Base-by-base conservation (phyloP, 495 filamentous ascomycete genomes). In the Neurospora cerealis region DNA sequence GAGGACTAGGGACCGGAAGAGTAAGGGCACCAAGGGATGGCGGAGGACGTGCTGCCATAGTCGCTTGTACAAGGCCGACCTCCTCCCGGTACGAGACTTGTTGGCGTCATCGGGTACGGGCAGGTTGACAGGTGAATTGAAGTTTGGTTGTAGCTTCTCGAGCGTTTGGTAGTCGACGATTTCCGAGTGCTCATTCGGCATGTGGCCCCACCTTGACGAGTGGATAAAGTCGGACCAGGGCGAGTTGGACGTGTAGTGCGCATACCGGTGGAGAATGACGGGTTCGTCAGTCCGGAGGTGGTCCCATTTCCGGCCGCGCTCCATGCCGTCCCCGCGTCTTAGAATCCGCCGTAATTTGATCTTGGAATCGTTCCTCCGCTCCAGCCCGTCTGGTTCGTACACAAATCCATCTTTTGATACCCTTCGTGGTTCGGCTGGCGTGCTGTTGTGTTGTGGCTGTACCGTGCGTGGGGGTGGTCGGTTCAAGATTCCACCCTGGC, bases 21-120 rank as follows among this genome's bases (percentile, higher is more conserved):
- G 86, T 71, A 98, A 83, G 1, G 96, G 96, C 9, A 97, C 90
- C 66, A 97, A 90, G 21, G 96, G 93, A 76, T 94, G 94, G 75
- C 89, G 87, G 72, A 98, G 80, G 19, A 95, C 85, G 79, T 81
- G 78, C 21, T 82, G 77, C 78, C 80, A 83, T 36, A 84, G 40
- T 69, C 85, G 82, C 79, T 89, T 86, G 74, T 83, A 78, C 10
- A 81, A 70, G 21, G 76, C 72, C 62, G 72, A 66, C 5, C 74
- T 79, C 71, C 80, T 72, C 6, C 73, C 75, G 10, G 62, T 42
- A 39, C 80, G 72, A 34, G 11, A 15, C 5, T 70, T 48, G 15
- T 62, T 71, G 9, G 69, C 42, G 70, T 81, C 79, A 60, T 75
- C 74, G 10, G 69, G 36, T 24, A 38, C 40, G 5, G 73, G 75